These are phyloP conservation scores for Zalerion maritima DNA, from an alignment of 495 filamentous ascomycete genomes.

Conservation along the genomic window DNA sequence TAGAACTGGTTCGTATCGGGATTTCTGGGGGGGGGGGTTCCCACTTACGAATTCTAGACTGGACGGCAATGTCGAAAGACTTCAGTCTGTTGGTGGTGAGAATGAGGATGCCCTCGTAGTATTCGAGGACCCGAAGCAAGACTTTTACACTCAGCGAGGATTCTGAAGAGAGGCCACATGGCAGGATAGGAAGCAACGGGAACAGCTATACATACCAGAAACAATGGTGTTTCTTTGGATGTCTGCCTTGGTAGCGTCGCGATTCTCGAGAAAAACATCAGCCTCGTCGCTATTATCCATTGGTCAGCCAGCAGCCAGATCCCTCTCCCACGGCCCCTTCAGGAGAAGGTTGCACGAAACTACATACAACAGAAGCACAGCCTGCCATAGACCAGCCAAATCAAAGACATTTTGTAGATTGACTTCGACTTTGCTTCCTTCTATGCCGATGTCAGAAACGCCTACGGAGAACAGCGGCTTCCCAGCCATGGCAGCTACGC, in stretches of 20 bases:
- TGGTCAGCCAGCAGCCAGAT: too few relatives aligned
- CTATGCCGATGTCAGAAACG: conserved; percentile 12
- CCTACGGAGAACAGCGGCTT: conserved; percentile 14
- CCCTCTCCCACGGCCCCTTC: too few relatives aligned
- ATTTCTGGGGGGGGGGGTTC: too few relatives aligned
- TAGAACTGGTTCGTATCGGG: too few relatives aligned
- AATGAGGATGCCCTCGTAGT: conserved; percentile 24
- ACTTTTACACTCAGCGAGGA: too few relatives aligned
- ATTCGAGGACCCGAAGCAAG: conserved; percentile 21
- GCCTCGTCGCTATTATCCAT: conserved; percentile 2
- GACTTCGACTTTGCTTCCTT: conserved; percentile 9
- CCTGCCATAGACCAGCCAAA: conserved; percentile 8
- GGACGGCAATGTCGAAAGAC: neutral
- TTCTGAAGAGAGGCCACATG: too few relatives aligned
- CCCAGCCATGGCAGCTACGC: conserved; percentile 8
- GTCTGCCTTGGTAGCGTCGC: conserved; percentile 2
- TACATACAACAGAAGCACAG: conserved; percentile 13
- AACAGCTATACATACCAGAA: conserved; percentile 9
- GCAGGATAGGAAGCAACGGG: too few relatives aligned
- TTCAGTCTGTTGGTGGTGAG: conserved; percentile 7
- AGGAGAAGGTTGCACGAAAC: conserved; percentile 8
- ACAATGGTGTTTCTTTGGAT: conserved; percentile 4
- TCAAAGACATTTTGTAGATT: conserved; percentile 15
- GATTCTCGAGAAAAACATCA: conserved; percentile 4
- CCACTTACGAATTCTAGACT: conserved; percentile 5